Base-by-base conservation (phyloP, 371 early-diverging fungal genomes). In the Dichotomocladium elegans region DNA sequence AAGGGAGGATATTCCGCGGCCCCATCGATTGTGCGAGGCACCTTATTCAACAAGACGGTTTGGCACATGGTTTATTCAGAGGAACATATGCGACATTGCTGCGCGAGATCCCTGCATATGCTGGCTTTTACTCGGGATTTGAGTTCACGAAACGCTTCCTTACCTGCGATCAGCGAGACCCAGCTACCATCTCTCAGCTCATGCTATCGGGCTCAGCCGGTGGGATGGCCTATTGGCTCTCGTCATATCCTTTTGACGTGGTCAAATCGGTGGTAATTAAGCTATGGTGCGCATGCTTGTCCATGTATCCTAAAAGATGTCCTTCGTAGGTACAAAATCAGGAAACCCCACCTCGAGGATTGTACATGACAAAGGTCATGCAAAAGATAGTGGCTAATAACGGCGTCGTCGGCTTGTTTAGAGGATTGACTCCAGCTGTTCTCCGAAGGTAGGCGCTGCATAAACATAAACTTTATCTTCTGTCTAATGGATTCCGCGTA, bases 191-290 rank as follows among this genome's bases (percentile, higher is more conserved):
- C n/a, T 21, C 72, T 37, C 65, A 79, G 21, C 69, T 91, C 34
- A 89, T 92, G 88, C 53, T 75, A 7, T 78, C 91, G 8, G 93
- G 93, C 4, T 82, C 90, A 4, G 68, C 77, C 4, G 91, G 88
- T 24, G 93, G 93, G 14, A 61, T 90, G 25, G 72, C 82, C 29
- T 91, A 90, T 57, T 93, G 93, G 93, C 52, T 81, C 12, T 77
- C 78, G n/a, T 84, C 85, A 61, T 93, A 91, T 55, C 93, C 93
- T 11, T 68, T 93, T 15, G 93, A 93, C 58, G 86, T 91, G 35
- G 77, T 90, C 44, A 93, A 93, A 66, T 88, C 90, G 9, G 73
- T 82, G 33, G 89, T 87, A 60, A 79, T 77, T 45, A n/a, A n/a
- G n/a, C n/a, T n/a, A n/a, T n/a, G n/a, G n/a, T n/a, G n/a, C n/a